A percentile compares a stretch with the other conserved stretches of the same genome.
Evolutionary conservation across 345 rosid species (phyloP).

Genomic region (Conringia planisiliqua): DNA sequence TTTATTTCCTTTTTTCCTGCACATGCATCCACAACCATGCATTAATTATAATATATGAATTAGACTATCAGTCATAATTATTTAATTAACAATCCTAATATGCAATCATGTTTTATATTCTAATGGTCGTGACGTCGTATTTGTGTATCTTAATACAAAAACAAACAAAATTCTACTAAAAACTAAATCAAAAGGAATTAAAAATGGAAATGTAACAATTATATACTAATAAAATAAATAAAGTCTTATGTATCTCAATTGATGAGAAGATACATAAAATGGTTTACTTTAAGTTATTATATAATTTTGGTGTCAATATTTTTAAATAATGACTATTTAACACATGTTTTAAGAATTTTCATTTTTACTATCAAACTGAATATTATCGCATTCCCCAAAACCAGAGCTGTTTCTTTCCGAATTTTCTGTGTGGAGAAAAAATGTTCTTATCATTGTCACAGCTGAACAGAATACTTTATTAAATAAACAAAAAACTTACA

Average conservation of each 20-base stretch:
- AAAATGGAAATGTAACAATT: background rate
- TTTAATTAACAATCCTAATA: background rate
- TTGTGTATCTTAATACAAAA: background rate
- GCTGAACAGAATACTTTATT: background rate
- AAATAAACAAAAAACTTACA: background rate
- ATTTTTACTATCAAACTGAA: background rate
- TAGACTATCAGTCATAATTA: background rate
- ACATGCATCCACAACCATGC: background rate
- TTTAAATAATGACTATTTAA: background rate
- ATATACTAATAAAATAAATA: background rate
- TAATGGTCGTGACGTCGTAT: background rate
- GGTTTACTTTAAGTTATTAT: background rate
- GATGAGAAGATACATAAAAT: background rate
- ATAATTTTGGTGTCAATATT: background rate
- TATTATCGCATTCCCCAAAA: background rate
- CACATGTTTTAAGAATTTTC: background rate
- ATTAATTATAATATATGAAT: background rate
- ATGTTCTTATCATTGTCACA: background rate
- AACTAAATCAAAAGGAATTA: background rate
- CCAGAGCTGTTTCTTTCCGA: background rate
- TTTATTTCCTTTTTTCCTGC: no score
- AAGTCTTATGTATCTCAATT: background rate
- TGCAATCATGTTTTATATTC: background rate
- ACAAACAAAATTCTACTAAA: background rate
- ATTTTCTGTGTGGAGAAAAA: constrained; percentile 3